Evolutionary conservation across 2,329 filamentous ascomycete species (phyloP).

Genomic region (Cordyceps militaris): DNA sequence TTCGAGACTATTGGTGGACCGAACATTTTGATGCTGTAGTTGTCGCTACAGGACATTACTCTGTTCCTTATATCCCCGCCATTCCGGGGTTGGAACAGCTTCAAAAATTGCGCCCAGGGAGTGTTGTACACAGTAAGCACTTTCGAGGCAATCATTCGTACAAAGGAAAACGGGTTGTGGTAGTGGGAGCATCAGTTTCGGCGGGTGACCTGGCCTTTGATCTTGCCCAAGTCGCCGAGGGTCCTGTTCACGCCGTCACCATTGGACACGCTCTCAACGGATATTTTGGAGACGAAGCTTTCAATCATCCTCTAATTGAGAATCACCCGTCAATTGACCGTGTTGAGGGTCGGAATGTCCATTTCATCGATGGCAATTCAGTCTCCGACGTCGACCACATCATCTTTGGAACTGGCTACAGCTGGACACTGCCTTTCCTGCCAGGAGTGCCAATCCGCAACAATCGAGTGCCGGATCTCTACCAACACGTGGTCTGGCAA

Average conservation of each 20-base stretch:
- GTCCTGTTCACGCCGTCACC: constrained; percentile 44
- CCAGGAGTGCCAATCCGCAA: constrained; percentile 43
- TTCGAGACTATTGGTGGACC: constrained; percentile 53
- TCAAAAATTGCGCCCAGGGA: constrained; percentile 38
- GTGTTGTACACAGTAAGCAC: constrained; percentile 49
- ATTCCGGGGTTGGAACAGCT: constrained; percentile 43
- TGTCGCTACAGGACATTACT: constrained; percentile 54
- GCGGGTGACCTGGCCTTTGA: constrained; percentile 55
- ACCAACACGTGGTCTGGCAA: constrained; percentile 50
- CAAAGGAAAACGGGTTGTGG: constrained; percentile 44
- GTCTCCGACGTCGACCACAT: constrained; percentile 51
- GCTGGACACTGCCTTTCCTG: constrained; percentile 56
- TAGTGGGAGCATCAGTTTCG: constrained; percentile 59
- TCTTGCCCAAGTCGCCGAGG: constrained; percentile 36
- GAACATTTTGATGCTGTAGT: constrained; percentile 57
- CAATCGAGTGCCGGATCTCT: constrained; percentile 49
- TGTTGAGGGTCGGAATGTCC: constrained; percentile 40
- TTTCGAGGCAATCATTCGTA: constrained; percentile 41
- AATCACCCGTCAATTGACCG: constrained; percentile 40
- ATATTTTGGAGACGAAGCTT: constrained; percentile 53
- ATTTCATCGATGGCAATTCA: constrained; percentile 48
- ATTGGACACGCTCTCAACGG: constrained; percentile 41
- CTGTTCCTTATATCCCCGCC: constrained; percentile 47
- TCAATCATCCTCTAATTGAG: constrained; percentile 48
- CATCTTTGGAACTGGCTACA: constrained; percentile 61